Conservation (phyloP, 1,284 basidiomycete genomes). For the Moesziomyces aphidis region DNA sequence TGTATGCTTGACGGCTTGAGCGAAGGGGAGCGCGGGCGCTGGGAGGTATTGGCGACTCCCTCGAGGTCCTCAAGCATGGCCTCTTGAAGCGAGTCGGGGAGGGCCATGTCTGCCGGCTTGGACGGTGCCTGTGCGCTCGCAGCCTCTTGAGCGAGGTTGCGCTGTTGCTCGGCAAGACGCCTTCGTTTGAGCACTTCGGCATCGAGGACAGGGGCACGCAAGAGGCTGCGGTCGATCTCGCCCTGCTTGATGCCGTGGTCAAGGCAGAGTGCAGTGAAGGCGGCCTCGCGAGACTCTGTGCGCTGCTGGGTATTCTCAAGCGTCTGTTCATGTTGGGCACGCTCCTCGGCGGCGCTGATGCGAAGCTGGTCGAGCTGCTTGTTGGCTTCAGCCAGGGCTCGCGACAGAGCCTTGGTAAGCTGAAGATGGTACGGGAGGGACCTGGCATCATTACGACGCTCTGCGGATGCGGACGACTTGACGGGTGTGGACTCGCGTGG, state of each 20-base stretch:
- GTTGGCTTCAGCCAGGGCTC: conserved; percentile 31
- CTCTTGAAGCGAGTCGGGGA: conserved; percentile 58
- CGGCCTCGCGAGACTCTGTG: conserved; percentile 43
- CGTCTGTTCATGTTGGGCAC: conserved; percentile 18
- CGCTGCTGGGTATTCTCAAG: conserved; percentile 42
- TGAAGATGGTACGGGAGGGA: conserved; percentile 23
- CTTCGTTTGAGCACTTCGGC: conserved; percentile 45
- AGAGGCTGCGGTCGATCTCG: conserved; percentile 46
- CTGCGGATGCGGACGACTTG: conserved; percentile 16
- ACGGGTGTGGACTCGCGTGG: conserved; percentile 41
- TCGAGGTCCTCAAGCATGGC: conserved; percentile 63
- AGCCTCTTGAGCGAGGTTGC: conserved; percentile 26
- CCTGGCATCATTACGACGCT: conserved; percentile 1
- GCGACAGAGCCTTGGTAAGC: conserved; percentile 37
- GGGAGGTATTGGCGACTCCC: conserved; percentile 23
- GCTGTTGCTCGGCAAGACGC: conserved; percentile 39
- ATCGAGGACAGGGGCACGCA: conserved; percentile 47
- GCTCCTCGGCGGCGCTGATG: conserved; percentile 9
- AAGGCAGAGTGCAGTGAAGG: conserved; percentile 42
- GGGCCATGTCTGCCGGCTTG: conserved; percentile 24
- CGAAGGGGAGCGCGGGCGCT: conserved; percentile 23
- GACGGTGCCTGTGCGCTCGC: conserved; percentile 17
- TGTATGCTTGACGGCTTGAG: conserved; percentile 28
- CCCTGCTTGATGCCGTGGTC: conserved; percentile 54
- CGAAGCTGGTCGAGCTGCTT: conserved; percentile 26